A percentile compares a stretch with the other conserved stretches of the same genome.
Evolutionary conservation across 768 basidiomycete species (phyloP).

Genomic region (Termitomyces sp.): DNA sequence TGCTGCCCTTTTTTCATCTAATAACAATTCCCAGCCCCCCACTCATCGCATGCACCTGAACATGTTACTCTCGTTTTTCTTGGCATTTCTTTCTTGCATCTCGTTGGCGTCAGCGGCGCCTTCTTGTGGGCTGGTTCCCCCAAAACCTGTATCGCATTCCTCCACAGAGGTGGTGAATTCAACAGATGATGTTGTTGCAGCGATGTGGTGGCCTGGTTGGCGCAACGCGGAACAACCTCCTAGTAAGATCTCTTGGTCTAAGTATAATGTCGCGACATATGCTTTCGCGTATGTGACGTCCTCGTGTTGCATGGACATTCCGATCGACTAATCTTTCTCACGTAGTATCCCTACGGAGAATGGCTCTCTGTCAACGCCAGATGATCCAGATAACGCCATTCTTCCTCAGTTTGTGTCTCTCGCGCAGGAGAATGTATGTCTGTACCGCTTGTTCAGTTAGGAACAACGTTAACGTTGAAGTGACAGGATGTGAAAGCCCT

Average conservation of each 20-base stretch:
- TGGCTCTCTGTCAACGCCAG: conserved; percentile 21
- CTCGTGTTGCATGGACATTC: not conserved
- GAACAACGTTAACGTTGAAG: not conserved
- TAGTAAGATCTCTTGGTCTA: conserved; percentile 43
- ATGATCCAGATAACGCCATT: conserved; percentile 25
- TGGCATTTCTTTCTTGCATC: conserved; percentile 19
- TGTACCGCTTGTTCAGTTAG: not conserved
- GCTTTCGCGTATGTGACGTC: conserved; percentile 37
- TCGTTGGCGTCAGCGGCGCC: conserved; percentile 21
- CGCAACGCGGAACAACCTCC: conserved; percentile 33
- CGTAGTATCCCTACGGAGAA: conserved; percentile 31
- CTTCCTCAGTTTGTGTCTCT: conserved; percentile 51
- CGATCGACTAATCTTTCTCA: not conserved
- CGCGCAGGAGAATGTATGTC: conserved; percentile 35
- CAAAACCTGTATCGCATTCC: conserved; percentile 6
- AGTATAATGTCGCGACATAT: conserved; percentile 44
- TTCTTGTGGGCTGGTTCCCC: conserved; percentile 28
- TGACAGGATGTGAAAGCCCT: conserved; percentile 48
- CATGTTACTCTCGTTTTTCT: conserved; percentile 6
- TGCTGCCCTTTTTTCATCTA: not conserved
- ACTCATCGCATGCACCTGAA: not conserved
- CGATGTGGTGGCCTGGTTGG: conserved; percentile 58
- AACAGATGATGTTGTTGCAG: conserved; percentile 32
- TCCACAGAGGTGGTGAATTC: not conserved
- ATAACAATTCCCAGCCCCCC: not conserved